Conservation (phyloP, 345 rosid genomes). For the Alliaria petiolata region DNA sequence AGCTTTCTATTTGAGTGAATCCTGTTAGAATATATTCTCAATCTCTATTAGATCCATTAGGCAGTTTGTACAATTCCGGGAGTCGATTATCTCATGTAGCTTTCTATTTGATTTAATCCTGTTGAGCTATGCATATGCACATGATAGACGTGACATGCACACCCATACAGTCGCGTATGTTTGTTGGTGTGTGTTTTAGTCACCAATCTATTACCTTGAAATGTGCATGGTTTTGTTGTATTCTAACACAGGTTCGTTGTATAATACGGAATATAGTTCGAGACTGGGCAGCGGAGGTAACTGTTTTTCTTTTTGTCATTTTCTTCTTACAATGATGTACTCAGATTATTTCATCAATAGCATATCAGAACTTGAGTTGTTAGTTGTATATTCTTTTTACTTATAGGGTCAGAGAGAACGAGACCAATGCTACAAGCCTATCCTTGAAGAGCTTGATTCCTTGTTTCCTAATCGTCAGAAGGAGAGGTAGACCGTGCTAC, state of each 20-base stretch:
- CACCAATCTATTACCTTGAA: neutral
- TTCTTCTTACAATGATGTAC: neutral
- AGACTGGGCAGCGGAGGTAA: slow-evolving; percentile 99
- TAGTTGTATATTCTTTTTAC: neutral
- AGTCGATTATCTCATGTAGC: neutral
- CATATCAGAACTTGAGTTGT: neutral
- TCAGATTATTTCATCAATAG: neutral
- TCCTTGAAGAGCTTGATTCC: slow-evolving; percentile 82
- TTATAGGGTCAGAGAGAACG: slow-evolving; percentile 83
- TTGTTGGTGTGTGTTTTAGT: slow-evolving; percentile 2
- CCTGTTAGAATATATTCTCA: neutral
- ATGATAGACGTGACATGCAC: neutral
- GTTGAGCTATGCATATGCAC: neutral
- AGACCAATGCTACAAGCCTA: slow-evolving; percentile 88
- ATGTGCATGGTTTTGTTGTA: slow-evolving; percentile 5
- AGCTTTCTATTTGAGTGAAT: too few species aligned
- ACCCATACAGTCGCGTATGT: neutral
- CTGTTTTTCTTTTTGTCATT: neutral
- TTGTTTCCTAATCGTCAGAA: slow-evolving; percentile 67
- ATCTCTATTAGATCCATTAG: neutral
- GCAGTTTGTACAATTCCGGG: neutral
- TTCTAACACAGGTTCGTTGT: slow-evolving; percentile 83
- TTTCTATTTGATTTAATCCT: slow-evolving; percentile 1
- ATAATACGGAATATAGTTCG: slow-evolving; percentile 90
- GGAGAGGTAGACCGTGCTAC: slow-evolving; percentile 44